Base-by-base conservation (phyloP, 768 basidiomycete species). In the Pleurotus giganteus region DNA sequence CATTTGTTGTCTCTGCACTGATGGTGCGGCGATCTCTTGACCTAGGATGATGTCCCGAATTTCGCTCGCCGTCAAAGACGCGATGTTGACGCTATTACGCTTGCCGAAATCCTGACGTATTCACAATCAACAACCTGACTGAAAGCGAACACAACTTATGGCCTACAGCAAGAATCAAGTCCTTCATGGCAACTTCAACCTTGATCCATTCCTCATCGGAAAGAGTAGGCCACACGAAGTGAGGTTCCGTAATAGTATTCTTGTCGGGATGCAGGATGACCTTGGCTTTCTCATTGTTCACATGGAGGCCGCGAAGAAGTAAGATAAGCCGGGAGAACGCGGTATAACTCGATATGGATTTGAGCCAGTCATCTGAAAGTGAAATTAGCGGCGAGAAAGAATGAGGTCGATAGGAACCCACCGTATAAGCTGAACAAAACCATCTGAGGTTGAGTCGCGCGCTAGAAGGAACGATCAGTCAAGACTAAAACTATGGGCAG, bases 221-320 rank as follows among this genome's bases (percentile, higher is more conserved):
- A 55, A 98, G 76, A 1, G 93, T 88, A 8, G 96, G 96, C 95
- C 95, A 98, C 29, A 98, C 93, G 69, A 96, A 98, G 72, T 98
- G 95, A 36, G 94, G 89, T 69, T 98, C 93, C 2, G 97, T 98
- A 63, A 96, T 88, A 1, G 96, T 98, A 55, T 86, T 88, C 73
- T 97, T 96, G 76, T 98, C 95, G 0, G 97, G 97, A 60, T 95
- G 94, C 32, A 99, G 77, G 59, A 99, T 94, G 63, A 99, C 89
- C 79, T 99, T 99, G 24, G 97, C 94, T 76, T 99, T 99, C 69
- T 98, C 97, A 65, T 98, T 97, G 74, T 99, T 98, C 72, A 98
- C 97, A 69, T 98, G 97, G 27, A 98, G 80, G 32, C 92, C 95
- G 72, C 97, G 95, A 21, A 99, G 83, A 26, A 98, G 82, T n/a